Evolutionary conservation across 2,329 filamentous ascomycete genomes (phyloP).

Genomic region (Aspergillus eucalypticola): DNA sequence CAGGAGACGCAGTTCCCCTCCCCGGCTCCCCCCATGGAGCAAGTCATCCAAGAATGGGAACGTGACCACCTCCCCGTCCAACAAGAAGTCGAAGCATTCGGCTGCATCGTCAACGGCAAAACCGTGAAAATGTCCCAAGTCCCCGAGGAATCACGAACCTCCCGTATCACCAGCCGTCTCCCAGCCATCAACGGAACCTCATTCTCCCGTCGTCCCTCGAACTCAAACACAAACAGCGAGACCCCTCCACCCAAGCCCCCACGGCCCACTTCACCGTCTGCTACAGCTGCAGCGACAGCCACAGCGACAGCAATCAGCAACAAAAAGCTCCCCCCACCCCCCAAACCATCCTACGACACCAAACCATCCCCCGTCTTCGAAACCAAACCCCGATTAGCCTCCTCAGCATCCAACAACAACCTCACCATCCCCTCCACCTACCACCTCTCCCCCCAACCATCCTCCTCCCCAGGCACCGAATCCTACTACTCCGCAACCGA

Average conservation of each 20-base stretch:
- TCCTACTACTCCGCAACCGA: constrained; percentile 31
- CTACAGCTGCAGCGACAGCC: too few species aligned
- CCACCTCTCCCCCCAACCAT: constrained; percentile 10
- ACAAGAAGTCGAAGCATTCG: constrained; percentile 66
- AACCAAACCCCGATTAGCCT: constrained; percentile 16
- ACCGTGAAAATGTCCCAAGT: constrained; percentile 35
- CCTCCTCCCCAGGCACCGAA: constrained; percentile 8
- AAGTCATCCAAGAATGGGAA: constrained; percentile 69
- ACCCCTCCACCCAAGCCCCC: constrained; percentile 26
- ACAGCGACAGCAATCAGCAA: too few species aligned
- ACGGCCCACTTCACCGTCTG: constrained; percentile 8
- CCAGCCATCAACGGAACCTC: background rate
- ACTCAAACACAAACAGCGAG: constrained; percentile 28
- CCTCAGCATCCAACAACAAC: constrained; percentile 15
- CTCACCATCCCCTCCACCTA: constrained; percentile 8
- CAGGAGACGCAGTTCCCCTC: constrained; percentile 68
- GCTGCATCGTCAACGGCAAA: constrained; percentile 66
- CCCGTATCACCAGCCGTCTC: constrained; percentile 48
- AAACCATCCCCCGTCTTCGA: constrained; percentile 12
- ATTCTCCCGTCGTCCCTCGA: constrained; percentile 34
- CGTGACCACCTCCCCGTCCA: constrained; percentile 63
- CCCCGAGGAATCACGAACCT: constrained; percentile 24
- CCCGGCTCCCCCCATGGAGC: constrained; percentile 70
- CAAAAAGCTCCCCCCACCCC: constrained; percentile 21
- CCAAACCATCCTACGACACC: constrained; percentile 9